Percentiles rank a stretch among this genome's conserved stretches.
These are phyloP conservation scores for Fusarium oligoseptatum DNA, from an alignment of 2,329 filamentous ascomycete species.

Conservation along the genomic window DNA sequence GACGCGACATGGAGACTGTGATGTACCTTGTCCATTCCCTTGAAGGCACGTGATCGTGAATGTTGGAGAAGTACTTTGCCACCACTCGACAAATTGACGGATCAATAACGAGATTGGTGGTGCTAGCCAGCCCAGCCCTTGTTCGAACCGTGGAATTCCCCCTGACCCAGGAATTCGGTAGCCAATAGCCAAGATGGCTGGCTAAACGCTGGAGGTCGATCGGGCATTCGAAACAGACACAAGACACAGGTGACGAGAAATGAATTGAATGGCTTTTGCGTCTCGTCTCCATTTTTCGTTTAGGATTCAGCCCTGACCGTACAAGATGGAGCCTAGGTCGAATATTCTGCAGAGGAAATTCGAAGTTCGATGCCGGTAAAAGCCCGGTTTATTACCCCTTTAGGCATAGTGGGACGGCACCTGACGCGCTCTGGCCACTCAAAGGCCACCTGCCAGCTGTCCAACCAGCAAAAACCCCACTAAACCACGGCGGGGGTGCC, in stretches of 20 bases:
- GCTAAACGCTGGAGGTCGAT: not conserved
- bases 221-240: constrained; percentile 13
- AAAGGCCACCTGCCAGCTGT: constrained; percentile 8
- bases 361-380: constrained; percentile 46
- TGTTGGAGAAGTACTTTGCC: constrained; percentile 31
- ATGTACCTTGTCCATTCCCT: constrained; percentile 7
- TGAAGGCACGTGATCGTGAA: constrained; percentile 26
- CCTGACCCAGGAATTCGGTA: constrained; percentile 38
- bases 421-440: constrained; percentile 29
- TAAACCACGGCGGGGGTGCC: constrained; percentile 21
- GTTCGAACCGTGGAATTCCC: constrained; percentile 17
- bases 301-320: constrained; percentile 54
- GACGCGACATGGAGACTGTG: constrained; percentile 21
- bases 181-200: constrained; percentile 26
- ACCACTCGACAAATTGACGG: constrained; percentile 14
- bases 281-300: constrained; percentile 42
- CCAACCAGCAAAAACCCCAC: constrained; percentile 34
- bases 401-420: constrained; percentile 32
- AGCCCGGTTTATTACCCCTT: constrained; percentile 42
- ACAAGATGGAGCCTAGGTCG: constrained; percentile 23
- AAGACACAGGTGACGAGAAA: constrained; percentile 11
- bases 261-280: constrained; percentile 30
- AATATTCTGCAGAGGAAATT: constrained; percentile 24
- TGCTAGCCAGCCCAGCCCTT: constrained; percentile 22
- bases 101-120: constrained; percentile 22